Evolutionary conservation across 208 protist species (phyloP).

Genomic region (Balamuthia mandrillaris): DNA sequence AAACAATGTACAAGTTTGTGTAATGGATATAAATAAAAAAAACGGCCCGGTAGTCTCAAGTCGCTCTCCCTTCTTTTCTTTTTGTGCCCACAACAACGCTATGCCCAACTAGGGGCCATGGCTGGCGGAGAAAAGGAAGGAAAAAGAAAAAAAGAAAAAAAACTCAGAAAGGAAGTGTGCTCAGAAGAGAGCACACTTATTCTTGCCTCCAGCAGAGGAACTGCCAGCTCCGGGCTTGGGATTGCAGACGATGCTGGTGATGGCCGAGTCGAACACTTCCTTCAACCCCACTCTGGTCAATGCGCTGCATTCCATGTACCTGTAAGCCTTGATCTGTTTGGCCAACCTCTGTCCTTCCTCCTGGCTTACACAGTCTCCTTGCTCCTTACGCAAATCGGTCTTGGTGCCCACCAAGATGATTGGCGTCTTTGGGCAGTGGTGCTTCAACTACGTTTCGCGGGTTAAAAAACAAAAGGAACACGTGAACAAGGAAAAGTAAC

Average conservation of each 20-base stretch:
- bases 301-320: constrained; percentile 36
- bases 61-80: too few species aligned
- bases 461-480: too few species aligned
- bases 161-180: too few species aligned
- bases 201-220: constrained; percentile 18
- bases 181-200: constrained; percentile 23
- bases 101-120: too few species aligned
- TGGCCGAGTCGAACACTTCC: constrained; percentile 37
- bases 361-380: constrained; percentile 3
- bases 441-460: too few species aligned
- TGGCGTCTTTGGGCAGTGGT: constrained; percentile 41
- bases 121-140: too few species aligned
- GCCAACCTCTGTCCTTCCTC: constrained; percentile 34
- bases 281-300: constrained; percentile 20
- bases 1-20: too few species aligned
- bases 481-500: too few species aligned
- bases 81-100: too few species aligned
- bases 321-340: constrained; percentile 39
- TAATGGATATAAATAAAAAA: too few species aligned
- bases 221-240: not conserved
- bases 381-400: constrained; percentile 42
- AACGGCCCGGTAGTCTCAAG: too few species aligned
- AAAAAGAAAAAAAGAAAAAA: too few species aligned
- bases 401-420: constrained; percentile 40
- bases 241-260: constrained; percentile 43